These are phyloP conservation scores for Syzygium jambos DNA, from an alignment of 345 rosid genomes.

Conservation along the genomic window DNA sequence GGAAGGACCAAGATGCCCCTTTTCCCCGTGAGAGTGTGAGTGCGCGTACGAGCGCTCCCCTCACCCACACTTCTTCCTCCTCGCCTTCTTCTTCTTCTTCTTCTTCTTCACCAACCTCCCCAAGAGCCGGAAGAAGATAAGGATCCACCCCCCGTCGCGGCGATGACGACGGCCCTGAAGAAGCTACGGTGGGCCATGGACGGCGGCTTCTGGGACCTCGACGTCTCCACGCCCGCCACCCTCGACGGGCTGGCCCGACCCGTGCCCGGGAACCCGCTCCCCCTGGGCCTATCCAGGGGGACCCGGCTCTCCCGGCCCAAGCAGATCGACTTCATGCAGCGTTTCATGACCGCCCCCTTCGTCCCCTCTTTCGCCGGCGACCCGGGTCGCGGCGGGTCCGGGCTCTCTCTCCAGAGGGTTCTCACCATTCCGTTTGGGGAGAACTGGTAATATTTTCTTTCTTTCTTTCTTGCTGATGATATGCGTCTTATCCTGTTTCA, in stretches of 20 bases:
- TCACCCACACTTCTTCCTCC: too few relatives aligned
- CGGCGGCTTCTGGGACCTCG: conserved; percentile 82
- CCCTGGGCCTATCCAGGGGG: conserved; percentile 77
- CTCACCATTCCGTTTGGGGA: conserved; percentile 50
- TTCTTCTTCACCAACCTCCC: neutral
- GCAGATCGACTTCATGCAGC: conserved; percentile 81
- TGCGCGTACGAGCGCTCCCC: too few relatives aligned
- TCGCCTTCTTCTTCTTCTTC: neutral
- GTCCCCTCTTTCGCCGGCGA: conserved; percentile 52
- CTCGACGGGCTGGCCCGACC: conserved; percentile 68
- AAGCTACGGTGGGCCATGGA: conserved; percentile 78
- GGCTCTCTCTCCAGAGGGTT: conserved; percentile 56
- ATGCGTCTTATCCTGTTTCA: neutral
- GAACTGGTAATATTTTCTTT: conserved; percentile 36
- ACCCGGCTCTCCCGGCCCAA: conserved; percentile 58
- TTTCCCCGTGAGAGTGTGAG: neutral
- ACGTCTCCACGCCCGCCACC: conserved; percentile 63
- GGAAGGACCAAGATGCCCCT: neutral
- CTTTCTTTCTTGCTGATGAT: neutral
- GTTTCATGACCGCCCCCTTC: conserved; percentile 71
- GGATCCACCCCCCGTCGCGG: neutral
- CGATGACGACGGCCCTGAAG: conserved; percentile 32
- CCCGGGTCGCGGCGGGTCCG: conserved; percentile 6
- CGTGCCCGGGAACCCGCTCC: conserved; percentile 55
- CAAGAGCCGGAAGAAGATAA: neutral